Evolutionary conservation across 1,139 yeast species (phyloP).

Genomic region (Suhomyces wounanorum): DNA sequence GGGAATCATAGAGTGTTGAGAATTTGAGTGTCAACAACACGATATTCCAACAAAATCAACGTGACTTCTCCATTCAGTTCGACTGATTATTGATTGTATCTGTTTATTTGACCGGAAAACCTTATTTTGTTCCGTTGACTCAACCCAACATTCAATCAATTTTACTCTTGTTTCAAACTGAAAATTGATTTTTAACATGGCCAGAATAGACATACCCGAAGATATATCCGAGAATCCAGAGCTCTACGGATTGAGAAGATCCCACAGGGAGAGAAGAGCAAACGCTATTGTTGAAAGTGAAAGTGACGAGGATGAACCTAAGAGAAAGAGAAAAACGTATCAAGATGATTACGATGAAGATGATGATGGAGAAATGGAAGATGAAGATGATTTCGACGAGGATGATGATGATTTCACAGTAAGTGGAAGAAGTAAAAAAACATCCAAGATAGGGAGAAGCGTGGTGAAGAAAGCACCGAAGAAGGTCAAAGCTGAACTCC

Average conservation of each 20-base stretch:
- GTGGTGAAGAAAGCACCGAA: constrained; percentile 13
- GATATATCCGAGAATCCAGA: constrained; percentile 72
- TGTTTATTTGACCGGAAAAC: background rate
- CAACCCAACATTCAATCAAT: background rate
- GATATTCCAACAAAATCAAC: background rate
- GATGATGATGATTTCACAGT: constrained; percentile 34
- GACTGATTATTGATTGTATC: background rate
- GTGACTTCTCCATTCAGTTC: background rate
- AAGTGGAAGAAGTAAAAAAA: constrained; percentile 18
- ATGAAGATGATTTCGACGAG: constrained; percentile 36
- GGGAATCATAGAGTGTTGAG: background rate
- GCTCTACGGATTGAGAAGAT: constrained; percentile 86
- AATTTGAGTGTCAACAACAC: background rate
- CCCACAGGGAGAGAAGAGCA: constrained; percentile 65
- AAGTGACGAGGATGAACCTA: constrained; percentile 32
- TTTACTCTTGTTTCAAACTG: background rate
- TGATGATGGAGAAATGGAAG: constrained; percentile 28
- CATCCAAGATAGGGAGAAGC: constrained; percentile 5
- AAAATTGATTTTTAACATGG: constrained; percentile 17
- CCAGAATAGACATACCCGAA: constrained; percentile 29
- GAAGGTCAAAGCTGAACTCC: constrained; percentile 11
- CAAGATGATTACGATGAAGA: constrained; percentile 31
- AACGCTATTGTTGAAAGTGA: constrained; percentile 45
- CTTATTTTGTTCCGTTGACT: too few relatives aligned
- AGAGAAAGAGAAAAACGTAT: constrained; percentile 17